A percentile compares a stretch with the other conserved stretches of the same genome.
These are phyloP conservation scores for Colletotrichum karsti DNA, from an alignment of 2,329 filamentous ascomycete genomes.

Conservation along the genomic window DNA sequence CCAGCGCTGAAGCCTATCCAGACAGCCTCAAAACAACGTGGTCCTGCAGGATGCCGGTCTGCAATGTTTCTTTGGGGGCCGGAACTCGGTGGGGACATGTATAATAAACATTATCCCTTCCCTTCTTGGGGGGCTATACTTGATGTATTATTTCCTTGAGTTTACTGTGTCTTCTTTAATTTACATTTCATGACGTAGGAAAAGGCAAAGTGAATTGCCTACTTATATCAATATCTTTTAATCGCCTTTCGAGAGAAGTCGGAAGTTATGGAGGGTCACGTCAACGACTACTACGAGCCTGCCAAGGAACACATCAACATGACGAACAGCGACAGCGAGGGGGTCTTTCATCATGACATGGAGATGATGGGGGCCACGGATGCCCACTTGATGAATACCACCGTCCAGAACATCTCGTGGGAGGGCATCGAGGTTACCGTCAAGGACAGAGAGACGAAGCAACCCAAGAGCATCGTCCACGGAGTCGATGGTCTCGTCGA, in stretches of 20 bases:
- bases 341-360: slow-evolving; percentile 22
- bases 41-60: background rate
- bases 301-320: background rate
- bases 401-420: slow-evolving; percentile 74
- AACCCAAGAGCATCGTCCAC: slow-evolving; percentile 69
- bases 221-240: background rate
- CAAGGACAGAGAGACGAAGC: slow-evolving; percentile 73
- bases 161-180: background rate
- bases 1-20: background rate
- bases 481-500: slow-evolving; percentile 70
- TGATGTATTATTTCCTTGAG: background rate
- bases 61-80: background rate
- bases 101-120: background rate
- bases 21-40: background rate
- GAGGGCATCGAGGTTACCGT: slow-evolving; percentile 73
- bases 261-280: background rate
- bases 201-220: background rate
- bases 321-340: background rate
- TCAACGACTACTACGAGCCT: background rate
- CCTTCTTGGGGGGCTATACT: background rate
- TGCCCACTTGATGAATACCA: slow-evolving; percentile 68
- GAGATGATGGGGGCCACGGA: slow-evolving; percentile 41
- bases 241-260: background rate
- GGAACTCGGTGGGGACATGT: background rate
- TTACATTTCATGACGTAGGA: background rate